phyloP scores from a whole-genome alignment of 148 eudicot species.

The Amaranthus palmeri region DNA sequence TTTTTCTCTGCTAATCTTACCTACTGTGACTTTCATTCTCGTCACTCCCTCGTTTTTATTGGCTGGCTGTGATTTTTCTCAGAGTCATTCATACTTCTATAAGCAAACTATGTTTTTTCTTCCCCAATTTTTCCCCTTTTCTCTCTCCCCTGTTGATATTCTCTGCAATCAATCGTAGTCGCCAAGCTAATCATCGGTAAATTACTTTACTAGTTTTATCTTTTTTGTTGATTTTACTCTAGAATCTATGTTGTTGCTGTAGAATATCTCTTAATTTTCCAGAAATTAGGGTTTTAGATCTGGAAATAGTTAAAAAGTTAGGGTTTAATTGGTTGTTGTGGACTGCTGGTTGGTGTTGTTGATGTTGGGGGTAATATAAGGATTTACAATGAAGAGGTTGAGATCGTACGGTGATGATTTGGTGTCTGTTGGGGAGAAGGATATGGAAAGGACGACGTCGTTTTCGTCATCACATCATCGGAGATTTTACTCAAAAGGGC shows the following conservation, averaged over 20 bases:
- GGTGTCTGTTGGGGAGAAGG: constrained; percentile 32
- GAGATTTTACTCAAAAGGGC: constrained; percentile 24
- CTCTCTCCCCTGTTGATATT: background rate
- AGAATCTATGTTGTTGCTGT: background rate
- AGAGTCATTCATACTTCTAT: background rate
- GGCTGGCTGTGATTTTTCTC: constrained; percentile 10
- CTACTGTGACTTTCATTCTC: background rate
- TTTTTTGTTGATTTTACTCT: background rate
- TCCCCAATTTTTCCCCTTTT: background rate
- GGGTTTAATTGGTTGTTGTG: background rate
- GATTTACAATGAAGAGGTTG: constrained; percentile 35
- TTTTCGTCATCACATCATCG: constrained; percentile 39
- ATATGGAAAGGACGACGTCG: constrained; percentile 32
- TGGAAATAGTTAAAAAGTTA: background rate
- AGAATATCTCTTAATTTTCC: background rate
- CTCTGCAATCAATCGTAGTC: background rate
- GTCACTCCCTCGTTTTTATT: background rate
- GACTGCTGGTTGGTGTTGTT: constrained; percentile 5
- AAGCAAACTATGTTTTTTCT: background rate
- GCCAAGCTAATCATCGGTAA: constrained; percentile 6
- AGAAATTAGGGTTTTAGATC: constrained; percentile 26
- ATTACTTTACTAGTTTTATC: background rate
- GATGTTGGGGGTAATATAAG: background rate
- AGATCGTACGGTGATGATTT: constrained; percentile 43
- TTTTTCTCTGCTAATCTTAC: constrained; percentile 12